Conservation (phyloP, 2,329 filamentous ascomycete species). For the Ceratocystis albifundus region DNA sequence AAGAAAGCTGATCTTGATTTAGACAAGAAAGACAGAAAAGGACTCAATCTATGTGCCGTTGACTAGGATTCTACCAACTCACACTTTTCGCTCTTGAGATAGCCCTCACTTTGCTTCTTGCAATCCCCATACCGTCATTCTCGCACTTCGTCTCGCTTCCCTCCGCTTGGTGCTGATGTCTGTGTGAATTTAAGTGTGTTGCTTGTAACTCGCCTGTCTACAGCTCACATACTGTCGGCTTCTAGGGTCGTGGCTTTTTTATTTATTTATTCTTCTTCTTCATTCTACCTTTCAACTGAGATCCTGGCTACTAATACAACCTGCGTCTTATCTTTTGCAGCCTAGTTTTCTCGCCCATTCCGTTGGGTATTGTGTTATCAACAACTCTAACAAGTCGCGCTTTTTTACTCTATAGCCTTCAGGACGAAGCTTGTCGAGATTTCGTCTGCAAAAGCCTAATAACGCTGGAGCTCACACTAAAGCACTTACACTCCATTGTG, state of each 20-base stretch:
- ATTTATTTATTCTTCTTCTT: background rate
- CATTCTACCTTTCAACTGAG: too few species aligned
- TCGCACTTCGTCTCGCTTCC: background rate
- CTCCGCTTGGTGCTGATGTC: background rate
- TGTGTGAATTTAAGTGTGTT: background rate
- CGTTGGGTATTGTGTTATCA: too few species aligned
- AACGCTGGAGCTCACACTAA: background rate
- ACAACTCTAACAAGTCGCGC: background rate
- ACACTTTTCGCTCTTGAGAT: too few species aligned
- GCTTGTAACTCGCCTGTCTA: background rate
- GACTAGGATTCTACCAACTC: background rate
- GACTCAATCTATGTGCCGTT: background rate
- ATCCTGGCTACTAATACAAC: too few species aligned
- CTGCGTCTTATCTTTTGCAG: too few species aligned
- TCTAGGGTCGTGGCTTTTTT: slow-evolving; percentile 9
- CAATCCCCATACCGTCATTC: slow-evolving; percentile 10
- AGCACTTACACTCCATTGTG: slow-evolving; percentile 8
- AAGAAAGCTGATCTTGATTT: background rate
- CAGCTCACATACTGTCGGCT: background rate
- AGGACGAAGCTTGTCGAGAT: background rate
- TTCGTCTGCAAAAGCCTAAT: too few species aligned
- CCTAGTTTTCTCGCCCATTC: too few species aligned
- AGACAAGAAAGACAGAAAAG: background rate
- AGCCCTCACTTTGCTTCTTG: background rate
- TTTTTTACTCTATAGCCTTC: background rate